Base-by-base conservation (phyloP, 164 flowering plant genomes). In the Kalanchoe fedtschenkoi region DNA sequence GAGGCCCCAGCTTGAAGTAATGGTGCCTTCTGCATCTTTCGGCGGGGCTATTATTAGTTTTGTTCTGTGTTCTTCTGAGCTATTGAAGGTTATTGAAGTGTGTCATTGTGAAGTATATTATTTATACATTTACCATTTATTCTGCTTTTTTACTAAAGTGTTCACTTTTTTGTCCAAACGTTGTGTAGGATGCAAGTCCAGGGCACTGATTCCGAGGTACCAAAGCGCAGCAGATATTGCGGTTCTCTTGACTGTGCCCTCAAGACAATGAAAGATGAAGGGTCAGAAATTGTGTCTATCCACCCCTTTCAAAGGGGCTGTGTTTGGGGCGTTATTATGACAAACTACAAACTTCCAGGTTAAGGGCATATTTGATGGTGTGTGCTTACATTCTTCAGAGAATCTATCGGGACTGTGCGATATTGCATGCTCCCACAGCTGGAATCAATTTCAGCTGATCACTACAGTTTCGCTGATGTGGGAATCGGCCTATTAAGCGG, bases 111-210 rank as follows among this genome's bases (percentile, higher is more conserved):
- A 15, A 34, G 11, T 10, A 6, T 19, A 51, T 35, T n/a, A 6
- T 13, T 6, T 5, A 22, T 37, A 17, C 26, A 58, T n/a, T 35
- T 10, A 15, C 41, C 28, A 5, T 10, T 38, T 62, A 43, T 32
- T 29, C 35, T 51, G 10, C 28, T 19, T 32, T 80, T 72, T 75
- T 78, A 53, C 44, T 70, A 46, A 65, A 42, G 55, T 8, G 9
- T 1, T 47, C 55, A 24, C 15, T 47, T 47, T 24, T 8, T 24
- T 34, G 37, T n/a, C 55, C 55, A 24, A 47, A 65, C 68, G 71
- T 83, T 65, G 97, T 92, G 98, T 81, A 92, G 96, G 83, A 87
- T 92, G 93, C 98, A 89, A 83, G 80, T 92, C 68, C 96, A 89
- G 68, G 96, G 93, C 60, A 69, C 85, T 16, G 92, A 83, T 57